Evolutionary conservation across 495 filamentous ascomycete genomes (phyloP), one percentile per base, ranked within the genome.

Genomic region (Hypoxylon lienhwacheense): DNA sequence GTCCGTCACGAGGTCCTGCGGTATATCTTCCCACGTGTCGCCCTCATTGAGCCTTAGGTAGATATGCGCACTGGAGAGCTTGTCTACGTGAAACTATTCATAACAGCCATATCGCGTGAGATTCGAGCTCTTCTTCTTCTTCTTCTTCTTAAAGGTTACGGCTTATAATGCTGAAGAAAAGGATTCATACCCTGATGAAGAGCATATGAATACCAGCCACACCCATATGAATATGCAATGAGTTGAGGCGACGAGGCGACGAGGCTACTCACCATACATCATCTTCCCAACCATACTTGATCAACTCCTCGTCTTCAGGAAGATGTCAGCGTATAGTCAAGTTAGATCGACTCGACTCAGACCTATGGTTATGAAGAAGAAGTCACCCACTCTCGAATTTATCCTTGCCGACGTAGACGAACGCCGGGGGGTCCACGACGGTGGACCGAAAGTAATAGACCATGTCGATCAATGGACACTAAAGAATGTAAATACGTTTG

Each of bases 371-470:
- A 16, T 14, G 20, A 24, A 40, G 12, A 41, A 7, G 48, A 31
- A 55, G 46, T 40, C 37, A 65, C 85, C 63, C 79, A 97, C 93
- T 98, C 75, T 98, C 93, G 50, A 96, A 89, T 74, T 98, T 98
- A 77, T 98, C 93, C 74, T 97, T 98, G 66, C 93, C 93, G 22
- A 96, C 89, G 66, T 97, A 98, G 57, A 97, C 84, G 61, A 85
- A 90, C 17, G 91, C 93, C 1, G 95, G 85, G 14, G 85, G 76
- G 29, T 69, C 68, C 22, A 78, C 73, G 28, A 83, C 81, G 39
- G 83, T 91, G 5, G 92, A 97, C 2, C 85, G 93, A 73, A 96
- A 97, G 68, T 96, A 97, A 72, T 87, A 95, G 31, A 98, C 93
- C 93, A 98, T 98, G 7, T 53, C 68, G 60, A 35, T n/a, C 32